phyloP scores from a whole-genome alignment of 1,139 yeast genomes.

The Yamadazyma friedrichii region DNA sequence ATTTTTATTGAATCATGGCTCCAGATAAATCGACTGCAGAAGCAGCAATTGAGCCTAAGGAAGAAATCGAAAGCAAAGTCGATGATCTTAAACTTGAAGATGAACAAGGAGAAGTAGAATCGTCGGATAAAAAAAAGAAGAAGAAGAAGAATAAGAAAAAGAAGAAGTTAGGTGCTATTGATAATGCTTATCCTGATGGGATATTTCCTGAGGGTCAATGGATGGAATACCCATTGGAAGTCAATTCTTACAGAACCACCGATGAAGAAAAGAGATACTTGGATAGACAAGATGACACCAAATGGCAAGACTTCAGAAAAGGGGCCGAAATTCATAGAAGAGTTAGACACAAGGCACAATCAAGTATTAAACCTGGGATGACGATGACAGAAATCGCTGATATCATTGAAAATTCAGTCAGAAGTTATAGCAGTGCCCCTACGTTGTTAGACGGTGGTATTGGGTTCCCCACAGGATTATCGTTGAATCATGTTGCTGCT shows the following conservation, averaged over 20 bases:
- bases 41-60: slow-evolving; percentile 3
- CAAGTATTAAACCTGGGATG: slow-evolving; percentile 86
- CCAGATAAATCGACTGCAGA: no score
- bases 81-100: slow-evolving; percentile 12
- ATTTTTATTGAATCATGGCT: slow-evolving; percentile 6
- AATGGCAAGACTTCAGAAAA: slow-evolving; percentile 87
- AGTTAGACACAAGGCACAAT: slow-evolving; percentile 78
- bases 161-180: slow-evolving; percentile 55
- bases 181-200: slow-evolving; percentile 66
- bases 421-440: slow-evolving; percentile 69
- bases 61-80: slow-evolving; percentile 15
- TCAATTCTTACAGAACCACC: slow-evolving; percentile 74
- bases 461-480: slow-evolving; percentile 97
- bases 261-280: slow-evolving; percentile 81
- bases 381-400: slow-evolving; percentile 87
- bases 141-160: slow-evolving; percentile 48
- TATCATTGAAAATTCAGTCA: slow-evolving; percentile 79
- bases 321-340: slow-evolving; percentile 96
- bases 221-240: slow-evolving; percentile 70
- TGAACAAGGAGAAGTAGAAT: slow-evolving; percentile 12
- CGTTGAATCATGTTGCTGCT: slow-evolving; percentile 92
- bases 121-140: slow-evolving; percentile 28
- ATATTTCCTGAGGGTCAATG: slow-evolving; percentile 88
- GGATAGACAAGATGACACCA: slow-evolving; percentile 62
- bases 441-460: slow-evolving; percentile 75